Base-by-base conservation (phyloP, 2,329 filamentous ascomycete genomes). In the Colletotrichum somersetense region DNA sequence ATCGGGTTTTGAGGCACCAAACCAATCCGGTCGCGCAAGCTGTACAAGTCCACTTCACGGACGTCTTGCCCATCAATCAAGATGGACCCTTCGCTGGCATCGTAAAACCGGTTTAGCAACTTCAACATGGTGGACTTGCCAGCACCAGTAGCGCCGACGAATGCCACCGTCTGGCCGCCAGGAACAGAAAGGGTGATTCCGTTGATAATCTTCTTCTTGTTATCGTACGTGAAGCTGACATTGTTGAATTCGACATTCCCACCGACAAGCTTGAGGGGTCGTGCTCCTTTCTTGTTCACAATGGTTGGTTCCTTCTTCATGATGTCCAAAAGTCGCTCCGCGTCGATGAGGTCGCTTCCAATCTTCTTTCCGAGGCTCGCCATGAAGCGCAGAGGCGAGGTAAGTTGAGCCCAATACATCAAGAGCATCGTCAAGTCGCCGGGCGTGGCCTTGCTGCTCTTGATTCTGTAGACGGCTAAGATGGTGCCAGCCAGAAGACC, bases 341-440 rank as follows among this genome's bases (percentile, higher is more conserved):
- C 88, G 68, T 89, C 84, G 56, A 90, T 87, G 46, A 91, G 83
- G 68, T 89, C 85, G 73, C 85, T 84, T 68, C 87, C 88, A 73
- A 91, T 85, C 61, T 80, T 86, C 76, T 87, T 88, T 8, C 89
- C 88, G 38, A 90, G 80, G 23, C 83, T 82, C 8, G 88, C 86
- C 77, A 94, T 93, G 80, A 92, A 93, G 75, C 91, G 91, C 65
- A 94, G 85, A 2, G 92, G 92, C 2, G 88, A 87, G 56, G 92
- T 91, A 48, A 94, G 85, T 77, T 94, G 92, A 23, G 88, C 87
- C 91, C 93, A 93, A 79, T 94, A 94, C 65, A 91, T 91, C 72
- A 94, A 82, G 20, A 94, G 84, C 81, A 91, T 89, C 67, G 92
- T 89, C 75, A 94, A 93, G 74, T 92, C 87, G 67, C 92, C 92